Evolutionary conservation across 768 basidiomycete species (phyloP), one percentile per base, ranked within the genome.

Genomic region (Cystobasidium tubakii): DNA sequence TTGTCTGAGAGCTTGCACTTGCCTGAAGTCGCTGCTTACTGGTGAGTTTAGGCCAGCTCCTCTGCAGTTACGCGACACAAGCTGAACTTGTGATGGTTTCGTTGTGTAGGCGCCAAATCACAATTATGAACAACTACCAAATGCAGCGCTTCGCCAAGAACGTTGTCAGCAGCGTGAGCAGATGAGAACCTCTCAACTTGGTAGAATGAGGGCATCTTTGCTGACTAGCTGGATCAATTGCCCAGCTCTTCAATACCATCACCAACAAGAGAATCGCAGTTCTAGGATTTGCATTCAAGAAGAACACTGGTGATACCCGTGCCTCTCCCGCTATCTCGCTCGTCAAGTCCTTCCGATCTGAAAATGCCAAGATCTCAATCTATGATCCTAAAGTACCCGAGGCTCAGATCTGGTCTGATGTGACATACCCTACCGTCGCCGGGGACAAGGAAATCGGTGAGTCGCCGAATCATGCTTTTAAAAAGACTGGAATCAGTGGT

Each of bases 111-210:
- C 6, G 29, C 12, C 90, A 94, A 81, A 94, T 99, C 42, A 94
- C 97, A 29, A 88, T 91, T 80, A 90, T 98, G 90, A 98, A 99
- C 83, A 94, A 98, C 82, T 91, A 98, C 82, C 96, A 99, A 82
- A 99, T 98, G 86, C 84, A 87, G 76, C 85, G 96, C 65, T 99
- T 99, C 85, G 91, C 92, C 50, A 91, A 93, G 83, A 87, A 89
- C 65, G 94, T 99, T 75, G 94, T 99, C 46, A 92, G 96, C 82
- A 92, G 91, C 17, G 66, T 67, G 31, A 25, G 66, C 34, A 15
- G n/a, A 7, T 19, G 7, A n/a, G n/a, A n/a, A 29, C 21, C 53
- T n/a, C 27, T 54, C 21, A 19, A 29, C 4, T 7, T 54, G 27
- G 10, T n/a, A 7, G 10, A 7, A n/a, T 4, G 21, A 60, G 25